phyloP scores from a whole-genome alignment of 129 eudicot species.

The Tanacetum coccineum region DNA sequence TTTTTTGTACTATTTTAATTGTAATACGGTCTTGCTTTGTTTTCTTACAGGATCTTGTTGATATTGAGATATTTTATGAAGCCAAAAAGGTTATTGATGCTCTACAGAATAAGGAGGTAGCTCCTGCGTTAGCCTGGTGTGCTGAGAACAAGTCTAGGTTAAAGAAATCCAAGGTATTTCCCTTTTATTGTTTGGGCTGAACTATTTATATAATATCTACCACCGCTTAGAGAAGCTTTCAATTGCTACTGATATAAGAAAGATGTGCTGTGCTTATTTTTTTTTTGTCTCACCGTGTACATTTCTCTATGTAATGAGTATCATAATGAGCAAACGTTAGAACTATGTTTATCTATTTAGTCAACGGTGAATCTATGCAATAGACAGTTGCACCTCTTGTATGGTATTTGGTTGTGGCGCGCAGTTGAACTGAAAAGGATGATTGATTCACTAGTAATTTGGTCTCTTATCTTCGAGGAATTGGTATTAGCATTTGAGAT shows the following conservation, averaged over 20 bases:
- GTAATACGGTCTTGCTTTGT: not conserved
- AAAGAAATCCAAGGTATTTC: constrained; percentile 82
- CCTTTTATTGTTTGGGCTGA: not conserved
- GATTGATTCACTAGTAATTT: not conserved
- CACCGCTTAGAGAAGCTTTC: not conserved
- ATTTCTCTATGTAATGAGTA: not conserved
- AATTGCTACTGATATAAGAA: constrained; percentile 5
- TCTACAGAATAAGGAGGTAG: constrained; percentile 75
- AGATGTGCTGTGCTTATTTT: not conserved
- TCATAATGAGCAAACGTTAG: not conserved
- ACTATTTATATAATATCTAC: no score
- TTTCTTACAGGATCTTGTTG: constrained; percentile 82
- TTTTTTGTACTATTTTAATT: not conserved
- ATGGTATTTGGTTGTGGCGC: constrained; percentile 4
- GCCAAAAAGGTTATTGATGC: constrained; percentile 91
- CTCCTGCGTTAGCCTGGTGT: constrained; percentile 98
- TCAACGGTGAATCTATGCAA: not conserved
- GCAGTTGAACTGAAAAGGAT: no score
- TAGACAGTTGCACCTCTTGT: not conserved
- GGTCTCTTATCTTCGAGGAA: not conserved
- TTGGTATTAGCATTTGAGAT: not conserved
- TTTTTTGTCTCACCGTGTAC: constrained; percentile 3
- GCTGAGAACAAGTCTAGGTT: constrained; percentile 90
- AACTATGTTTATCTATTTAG: constrained; percentile 1
- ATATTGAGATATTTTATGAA: constrained; percentile 92